Conservation (phyloP, 139 green algal species). For the Dunaliella sp. region DNA sequence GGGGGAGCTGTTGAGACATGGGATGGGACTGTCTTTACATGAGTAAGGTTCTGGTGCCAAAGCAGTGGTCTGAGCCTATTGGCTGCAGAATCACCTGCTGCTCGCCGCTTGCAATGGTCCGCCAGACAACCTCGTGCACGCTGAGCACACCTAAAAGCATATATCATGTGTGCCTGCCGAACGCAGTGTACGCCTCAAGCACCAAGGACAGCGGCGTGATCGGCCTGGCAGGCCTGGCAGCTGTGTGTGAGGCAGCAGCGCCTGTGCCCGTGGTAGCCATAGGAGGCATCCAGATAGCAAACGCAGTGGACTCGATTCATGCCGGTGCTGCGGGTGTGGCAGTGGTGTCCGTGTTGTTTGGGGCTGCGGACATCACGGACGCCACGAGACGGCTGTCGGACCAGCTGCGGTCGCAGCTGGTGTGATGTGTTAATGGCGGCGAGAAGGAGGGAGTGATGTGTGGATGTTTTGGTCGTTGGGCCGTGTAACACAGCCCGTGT, state of each 20-base stretch:
- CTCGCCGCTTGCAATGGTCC: too few relatives aligned
- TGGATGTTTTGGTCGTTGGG: too few relatives aligned
- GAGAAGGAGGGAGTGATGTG: too few relatives aligned
- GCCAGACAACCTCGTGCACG: too few relatives aligned
- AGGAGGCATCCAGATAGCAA: slow-evolving; percentile 70
- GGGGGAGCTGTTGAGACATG: too few relatives aligned
- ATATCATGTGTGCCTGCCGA: not conserved
- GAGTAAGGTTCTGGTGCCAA: too few relatives aligned
- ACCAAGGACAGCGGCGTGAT: slow-evolving; percentile 85
- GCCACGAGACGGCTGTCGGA: slow-evolving; percentile 46
- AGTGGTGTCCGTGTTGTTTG: slow-evolving; percentile 81
- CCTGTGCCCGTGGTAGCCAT: slow-evolving; percentile 87
- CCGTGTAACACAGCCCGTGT: too few relatives aligned
- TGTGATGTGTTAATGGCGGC: too few relatives aligned
- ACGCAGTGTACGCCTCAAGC: slow-evolving; percentile 64
- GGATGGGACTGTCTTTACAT: too few relatives aligned
- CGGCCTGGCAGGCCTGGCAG: slow-evolving; percentile 62
- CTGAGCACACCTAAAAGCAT: too few relatives aligned
- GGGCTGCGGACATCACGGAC: slow-evolving; percentile 37
- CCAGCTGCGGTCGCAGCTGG: not conserved
- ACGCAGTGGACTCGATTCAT: slow-evolving; percentile 46
- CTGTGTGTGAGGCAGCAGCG: slow-evolving; percentile 44
- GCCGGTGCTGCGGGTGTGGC: slow-evolving; percentile 68
- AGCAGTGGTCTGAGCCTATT: too few relatives aligned
- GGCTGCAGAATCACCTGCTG: too few relatives aligned